Evolutionary conservation across 2,329 filamentous ascomycete species (phyloP).

Genomic region (Davidsoniella eucalypti): DNA sequence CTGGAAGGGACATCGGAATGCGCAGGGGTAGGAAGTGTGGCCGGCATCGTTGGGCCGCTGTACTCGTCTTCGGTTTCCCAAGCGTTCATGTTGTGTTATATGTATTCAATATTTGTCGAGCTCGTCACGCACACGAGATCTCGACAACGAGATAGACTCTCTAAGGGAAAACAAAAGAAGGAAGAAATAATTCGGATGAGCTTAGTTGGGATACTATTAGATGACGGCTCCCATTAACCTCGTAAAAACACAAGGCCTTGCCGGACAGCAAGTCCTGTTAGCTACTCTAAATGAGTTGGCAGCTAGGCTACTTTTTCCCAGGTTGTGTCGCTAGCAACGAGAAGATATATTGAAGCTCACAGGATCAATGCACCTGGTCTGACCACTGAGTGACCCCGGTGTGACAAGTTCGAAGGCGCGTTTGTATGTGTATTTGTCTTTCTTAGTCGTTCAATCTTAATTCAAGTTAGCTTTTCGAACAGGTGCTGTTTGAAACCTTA

Average conservation of each 20-base stretch:
- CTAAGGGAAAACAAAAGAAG: too few relatives aligned
- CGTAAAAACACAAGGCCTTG: neutral
- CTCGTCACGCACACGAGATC: neutral
- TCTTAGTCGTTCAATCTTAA: neutral
- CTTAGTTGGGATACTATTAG: neutral
- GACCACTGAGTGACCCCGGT: slow-evolving; percentile 1
- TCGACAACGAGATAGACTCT: too few relatives aligned
- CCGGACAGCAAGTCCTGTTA: neutral
- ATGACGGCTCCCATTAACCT: neutral
- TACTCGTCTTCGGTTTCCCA: slow-evolving; percentile 51
- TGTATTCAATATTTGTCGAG: neutral
- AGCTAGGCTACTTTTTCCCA: neutral
- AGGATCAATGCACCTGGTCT: slow-evolving; percentile 7
- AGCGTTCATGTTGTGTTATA: slow-evolving; percentile 28
- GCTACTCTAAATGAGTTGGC: neutral
- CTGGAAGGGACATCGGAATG: slow-evolving; percentile 19
- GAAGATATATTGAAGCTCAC: neutral
- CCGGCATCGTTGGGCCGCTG: slow-evolving; percentile 33
- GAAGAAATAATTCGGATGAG: neutral
- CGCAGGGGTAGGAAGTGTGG: slow-evolving; percentile 47
- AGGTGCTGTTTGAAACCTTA: too few relatives aligned
- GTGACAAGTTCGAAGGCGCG: neutral
- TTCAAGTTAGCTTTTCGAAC: neutral
- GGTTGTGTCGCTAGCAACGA: neutral
- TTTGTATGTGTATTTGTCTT: neutral